Conservation (phyloP, 495 filamentous ascomycete genomes). For the Aspergillus coremiiformis region DNA sequence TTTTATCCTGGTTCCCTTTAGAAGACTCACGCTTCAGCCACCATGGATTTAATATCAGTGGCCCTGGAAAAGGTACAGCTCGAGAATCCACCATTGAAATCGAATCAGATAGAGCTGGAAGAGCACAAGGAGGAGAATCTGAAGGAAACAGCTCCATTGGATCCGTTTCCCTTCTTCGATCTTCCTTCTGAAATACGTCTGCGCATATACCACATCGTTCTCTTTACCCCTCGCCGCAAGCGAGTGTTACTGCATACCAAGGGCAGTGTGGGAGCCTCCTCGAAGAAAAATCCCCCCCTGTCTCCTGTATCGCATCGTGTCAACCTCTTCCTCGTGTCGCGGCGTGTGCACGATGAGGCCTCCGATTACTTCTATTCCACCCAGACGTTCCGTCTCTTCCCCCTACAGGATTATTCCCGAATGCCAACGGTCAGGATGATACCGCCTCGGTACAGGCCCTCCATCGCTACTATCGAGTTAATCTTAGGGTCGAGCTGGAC, state of each 20-base stretch:
- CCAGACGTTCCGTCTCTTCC: constrained; percentile 73
- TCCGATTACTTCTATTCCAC: constrained; percentile 65
- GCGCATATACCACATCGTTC: constrained; percentile 59
- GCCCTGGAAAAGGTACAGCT: constrained; percentile 17
- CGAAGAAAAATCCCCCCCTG: constrained; percentile 59
- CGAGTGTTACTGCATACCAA: constrained; percentile 20
- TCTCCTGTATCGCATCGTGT: constrained; percentile 42
- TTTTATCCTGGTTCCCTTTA: neutral
- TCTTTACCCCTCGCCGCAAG: constrained; percentile 40
- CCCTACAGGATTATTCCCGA: constrained; percentile 60
- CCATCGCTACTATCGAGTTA: constrained; percentile 63
- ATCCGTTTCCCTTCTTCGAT: constrained; percentile 65
- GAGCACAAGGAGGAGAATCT: constrained; percentile 9
- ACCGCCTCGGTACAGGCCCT: constrained; percentile 55
- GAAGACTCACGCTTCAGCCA: neutral
- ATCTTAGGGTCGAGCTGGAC: constrained; percentile 78
- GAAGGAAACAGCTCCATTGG: constrained; percentile 7
- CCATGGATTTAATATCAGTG: constrained; percentile 14
- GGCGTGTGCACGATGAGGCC: constrained; percentile 63
- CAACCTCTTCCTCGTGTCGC: constrained; percentile 54
- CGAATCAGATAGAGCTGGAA: neutral
- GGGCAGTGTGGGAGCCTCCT: constrained; percentile 62
- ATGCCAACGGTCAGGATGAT: constrained; percentile 41
- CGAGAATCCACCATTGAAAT: neutral
- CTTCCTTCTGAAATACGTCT: constrained; percentile 71